Evolutionary conservation across 1,284 basidiomycete genomes (phyloP).

Genomic region (Austropuccinia psidii): DNA sequence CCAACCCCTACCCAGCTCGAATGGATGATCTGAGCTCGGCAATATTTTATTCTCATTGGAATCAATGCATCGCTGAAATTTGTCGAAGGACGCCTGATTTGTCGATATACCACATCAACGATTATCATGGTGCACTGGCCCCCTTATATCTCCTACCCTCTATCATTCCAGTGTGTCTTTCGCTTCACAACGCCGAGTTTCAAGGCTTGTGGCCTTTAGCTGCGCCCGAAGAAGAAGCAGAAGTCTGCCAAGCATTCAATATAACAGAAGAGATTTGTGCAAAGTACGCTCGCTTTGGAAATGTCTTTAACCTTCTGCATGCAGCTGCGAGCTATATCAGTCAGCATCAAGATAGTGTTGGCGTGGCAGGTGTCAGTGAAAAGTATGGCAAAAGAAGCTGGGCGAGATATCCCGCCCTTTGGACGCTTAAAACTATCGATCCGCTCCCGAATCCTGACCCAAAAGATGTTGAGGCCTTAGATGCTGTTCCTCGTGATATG

Average conservation of each 20-base stretch:
- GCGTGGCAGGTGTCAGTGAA: constrained; percentile 89
- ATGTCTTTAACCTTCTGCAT: constrained; percentile 87
- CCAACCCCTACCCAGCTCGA: constrained; percentile 84
- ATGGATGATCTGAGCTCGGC: constrained; percentile 92
- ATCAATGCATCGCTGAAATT: constrained; percentile 86
- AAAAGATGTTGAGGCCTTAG: constrained; percentile 80
- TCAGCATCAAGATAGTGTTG: constrained; percentile 78
- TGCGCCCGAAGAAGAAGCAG: constrained; percentile 94
- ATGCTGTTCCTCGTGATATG: constrained; percentile 64
- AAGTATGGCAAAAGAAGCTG: constrained; percentile 90
- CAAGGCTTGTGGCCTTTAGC: constrained; percentile 88
- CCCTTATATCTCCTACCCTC: constrained; percentile 82
- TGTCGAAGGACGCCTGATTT: constrained; percentile 73
- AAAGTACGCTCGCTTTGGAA: constrained; percentile 90
- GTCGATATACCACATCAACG: constrained; percentile 74
- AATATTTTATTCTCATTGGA: constrained; percentile 95
- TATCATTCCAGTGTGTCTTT: constrained; percentile 75
- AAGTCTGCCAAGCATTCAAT: constrained; percentile 91
- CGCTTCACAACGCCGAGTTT: constrained; percentile 89
- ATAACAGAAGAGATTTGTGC: constrained; percentile 87
- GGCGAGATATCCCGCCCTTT: constrained; percentile 86
- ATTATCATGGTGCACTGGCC: constrained; percentile 83
- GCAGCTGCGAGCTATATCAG: constrained; percentile 84
- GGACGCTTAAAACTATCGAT: constrained; percentile 88
- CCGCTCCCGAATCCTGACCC: constrained; percentile 75